Percentiles rank a stretch among this genome's conserved stretches.
Conservation (phyloP, 495 filamentous ascomycete species). For the Choiromyces venosus region DNA sequence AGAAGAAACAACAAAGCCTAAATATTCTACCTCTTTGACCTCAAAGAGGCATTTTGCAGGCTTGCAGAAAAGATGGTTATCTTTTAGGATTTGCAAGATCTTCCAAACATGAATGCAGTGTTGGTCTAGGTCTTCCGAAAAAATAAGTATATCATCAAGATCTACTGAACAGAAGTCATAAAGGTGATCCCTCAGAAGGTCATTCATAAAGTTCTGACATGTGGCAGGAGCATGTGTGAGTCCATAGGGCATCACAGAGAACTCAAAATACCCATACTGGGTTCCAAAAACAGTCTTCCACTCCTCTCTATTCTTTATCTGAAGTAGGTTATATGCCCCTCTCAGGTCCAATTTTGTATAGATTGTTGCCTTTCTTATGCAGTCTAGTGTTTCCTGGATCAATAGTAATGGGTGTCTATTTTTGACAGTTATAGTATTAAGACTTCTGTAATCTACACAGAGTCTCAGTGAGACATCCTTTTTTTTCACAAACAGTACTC, state of each 20-base stretch:
- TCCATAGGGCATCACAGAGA: constrained; percentile 10
- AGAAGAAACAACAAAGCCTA: too few species aligned
- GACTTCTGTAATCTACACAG: constrained; percentile 22
- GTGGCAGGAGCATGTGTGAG: constrained; percentile 7
- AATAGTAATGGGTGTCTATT: constrained; percentile 22
- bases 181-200: neutral
- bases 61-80: too few species aligned
- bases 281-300: constrained; percentile 44
- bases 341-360: constrained; percentile 17
- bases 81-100: too few species aligned
- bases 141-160: too few species aligned
- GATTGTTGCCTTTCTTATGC: constrained; percentile 11
- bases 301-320: constrained; percentile 41
- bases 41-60: too few species aligned
- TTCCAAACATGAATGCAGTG: too few species aligned
- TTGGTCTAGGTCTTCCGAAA: too few species aligned
- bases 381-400: constrained; percentile 10
- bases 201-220: constrained; percentile 8
- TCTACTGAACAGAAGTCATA: too few species aligned
- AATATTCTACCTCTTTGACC: too few species aligned
- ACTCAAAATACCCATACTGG: constrained; percentile 23
- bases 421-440: constrained; percentile 31
- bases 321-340: constrained; percentile 27
- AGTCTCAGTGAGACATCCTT: constrained; percentile 1
- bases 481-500: constrained; percentile 17